phyloP scores from a whole-genome alignment of 140 eudicot genomes.

The Ambrosia hybrid region DNA sequence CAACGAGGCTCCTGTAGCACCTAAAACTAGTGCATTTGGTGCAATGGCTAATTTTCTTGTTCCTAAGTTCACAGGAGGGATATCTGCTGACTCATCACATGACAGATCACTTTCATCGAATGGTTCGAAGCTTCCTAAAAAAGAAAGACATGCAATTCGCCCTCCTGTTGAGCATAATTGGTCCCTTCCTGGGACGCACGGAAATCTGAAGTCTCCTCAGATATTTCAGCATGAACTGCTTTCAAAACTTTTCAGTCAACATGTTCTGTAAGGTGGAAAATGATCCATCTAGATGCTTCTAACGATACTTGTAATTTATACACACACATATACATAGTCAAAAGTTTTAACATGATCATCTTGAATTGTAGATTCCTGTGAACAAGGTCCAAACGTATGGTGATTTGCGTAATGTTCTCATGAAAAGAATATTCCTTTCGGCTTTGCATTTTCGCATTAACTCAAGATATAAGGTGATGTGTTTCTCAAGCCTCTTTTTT shows the following conservation, averaged over 20 bases:
- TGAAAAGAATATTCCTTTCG: conserved; percentile 98
- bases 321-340: not conserved
- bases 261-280: conserved; percentile 91
- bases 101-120: conserved; percentile 63
- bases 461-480: conserved; percentile 91
- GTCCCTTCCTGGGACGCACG: conserved; percentile 75
- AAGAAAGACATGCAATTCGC: conserved; percentile 90
- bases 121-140: conserved; percentile 53
- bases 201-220: conserved; percentile 58
- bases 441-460: conserved; percentile 98
- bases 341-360: conserved; percentile 14
- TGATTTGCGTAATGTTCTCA: conserved; percentile 87
- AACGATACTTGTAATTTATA: not conserved
- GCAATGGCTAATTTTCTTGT: conserved; percentile 97
- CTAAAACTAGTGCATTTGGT: conserved; percentile 85
- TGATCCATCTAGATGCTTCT: conserved; percentile 14
- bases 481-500: not conserved
- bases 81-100: conserved; percentile 58
- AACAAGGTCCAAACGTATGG: conserved; percentile 83
- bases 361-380: conserved; percentile 71
- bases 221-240: conserved; percentile 99
- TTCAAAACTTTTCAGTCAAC: conserved; percentile 87
- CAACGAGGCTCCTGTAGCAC: conserved; percentile 56
- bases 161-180: conserved; percentile 97
- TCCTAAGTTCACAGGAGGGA: conserved; percentile 93